Evolutionary conservation across 768 basidiomycete genomes (phyloP).

Genomic region (Boletus edulis): DNA sequence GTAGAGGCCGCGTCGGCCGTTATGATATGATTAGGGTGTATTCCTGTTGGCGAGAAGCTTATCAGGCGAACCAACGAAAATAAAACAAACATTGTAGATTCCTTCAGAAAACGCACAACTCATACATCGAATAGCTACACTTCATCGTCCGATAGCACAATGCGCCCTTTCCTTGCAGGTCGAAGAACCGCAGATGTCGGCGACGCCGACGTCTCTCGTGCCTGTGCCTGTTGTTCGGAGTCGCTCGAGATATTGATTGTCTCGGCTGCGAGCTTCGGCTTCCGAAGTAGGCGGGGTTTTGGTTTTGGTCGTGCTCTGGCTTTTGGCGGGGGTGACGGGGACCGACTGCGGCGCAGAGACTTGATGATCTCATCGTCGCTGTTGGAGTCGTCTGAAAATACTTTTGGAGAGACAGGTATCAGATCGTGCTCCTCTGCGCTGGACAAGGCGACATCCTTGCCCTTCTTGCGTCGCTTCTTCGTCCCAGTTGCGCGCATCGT

Average conservation of each 20-base stretch:
- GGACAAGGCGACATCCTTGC: slow-evolving; percentile 45
- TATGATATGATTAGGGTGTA: neutral
- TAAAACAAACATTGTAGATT: neutral
- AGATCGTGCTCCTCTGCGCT: slow-evolving; percentile 29
- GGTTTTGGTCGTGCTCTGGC: slow-evolving; percentile 34
- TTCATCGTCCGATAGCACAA: slow-evolving; percentile 42
- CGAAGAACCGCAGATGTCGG: slow-evolving; percentile 10
- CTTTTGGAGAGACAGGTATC: slow-evolving; percentile 9
- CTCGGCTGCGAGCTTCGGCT: slow-evolving; percentile 17
- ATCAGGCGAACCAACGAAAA: slow-evolving; percentile 4
- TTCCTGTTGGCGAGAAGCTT: slow-evolving; percentile 6
- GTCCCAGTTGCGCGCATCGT: slow-evolving; percentile 49
- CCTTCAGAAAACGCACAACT: slow-evolving; percentile 4
- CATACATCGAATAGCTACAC: slow-evolving; percentile 17
- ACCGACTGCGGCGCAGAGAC: slow-evolving; percentile 24
- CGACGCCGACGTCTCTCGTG: neutral
- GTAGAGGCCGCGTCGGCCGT: neutral
- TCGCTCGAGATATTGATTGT: slow-evolving; percentile 24
- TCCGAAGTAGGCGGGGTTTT: slow-evolving; percentile 43
- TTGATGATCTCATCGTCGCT: slow-evolving; percentile 27
- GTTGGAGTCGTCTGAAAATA: slow-evolving; percentile 19
- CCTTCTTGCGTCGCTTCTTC: slow-evolving; percentile 55
- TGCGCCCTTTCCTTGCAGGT: slow-evolving; percentile 24
- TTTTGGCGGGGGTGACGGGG: slow-evolving; percentile 18
- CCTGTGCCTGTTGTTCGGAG: slow-evolving; percentile 11